Conservation (phyloP, 2,329 filamentous ascomycete species). For the Allantophomopsis lycopodina region DNA sequence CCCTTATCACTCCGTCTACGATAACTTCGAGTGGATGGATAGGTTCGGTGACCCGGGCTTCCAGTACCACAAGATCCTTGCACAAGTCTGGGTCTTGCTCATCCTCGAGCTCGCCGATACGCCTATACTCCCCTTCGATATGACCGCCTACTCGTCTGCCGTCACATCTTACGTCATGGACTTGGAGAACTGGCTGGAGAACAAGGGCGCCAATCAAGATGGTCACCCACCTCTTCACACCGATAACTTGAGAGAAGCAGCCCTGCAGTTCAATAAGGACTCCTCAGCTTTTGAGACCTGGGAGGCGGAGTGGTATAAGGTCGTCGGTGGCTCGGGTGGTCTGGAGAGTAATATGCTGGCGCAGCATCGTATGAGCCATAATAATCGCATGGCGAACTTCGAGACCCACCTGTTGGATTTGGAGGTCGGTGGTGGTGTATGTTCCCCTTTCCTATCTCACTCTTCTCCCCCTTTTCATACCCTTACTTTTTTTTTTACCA, state of each 20-base stretch:
- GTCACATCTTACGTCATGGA: constrained; percentile 52
- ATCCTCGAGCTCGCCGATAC: constrained; percentile 74
- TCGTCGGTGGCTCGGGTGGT: constrained; percentile 56
- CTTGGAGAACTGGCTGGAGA: constrained; percentile 50
- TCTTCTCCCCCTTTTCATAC: too few species aligned
- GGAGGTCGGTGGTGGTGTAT: constrained; percentile 57
- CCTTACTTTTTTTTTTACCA: constrained; percentile 1
- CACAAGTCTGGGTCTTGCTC: constrained; percentile 69
- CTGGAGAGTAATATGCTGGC: constrained; percentile 62
- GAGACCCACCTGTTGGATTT: constrained; percentile 75
- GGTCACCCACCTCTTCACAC: constrained; percentile 18
- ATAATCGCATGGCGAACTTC: constrained; percentile 65
- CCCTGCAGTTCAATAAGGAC: constrained; percentile 42
- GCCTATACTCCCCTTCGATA: constrained; percentile 70
- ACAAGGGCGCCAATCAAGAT: constrained; percentile 38
- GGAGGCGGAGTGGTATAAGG: constrained; percentile 64
- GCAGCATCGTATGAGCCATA: constrained; percentile 58
- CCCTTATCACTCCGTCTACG: constrained; percentile 76
- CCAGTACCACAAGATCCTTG: constrained; percentile 64
- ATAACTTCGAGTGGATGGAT: constrained; percentile 79
- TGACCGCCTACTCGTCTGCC: constrained; percentile 56
- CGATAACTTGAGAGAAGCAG: constrained; percentile 46
- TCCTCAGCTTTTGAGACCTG: constrained; percentile 58
- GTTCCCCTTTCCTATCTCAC: constrained; percentile 21
- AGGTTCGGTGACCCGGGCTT: constrained; percentile 72